phyloP scores from a whole-genome alignment of 225 moss, liverwort and hornwort genomes.

The Sphagnum tenellum region DNA sequence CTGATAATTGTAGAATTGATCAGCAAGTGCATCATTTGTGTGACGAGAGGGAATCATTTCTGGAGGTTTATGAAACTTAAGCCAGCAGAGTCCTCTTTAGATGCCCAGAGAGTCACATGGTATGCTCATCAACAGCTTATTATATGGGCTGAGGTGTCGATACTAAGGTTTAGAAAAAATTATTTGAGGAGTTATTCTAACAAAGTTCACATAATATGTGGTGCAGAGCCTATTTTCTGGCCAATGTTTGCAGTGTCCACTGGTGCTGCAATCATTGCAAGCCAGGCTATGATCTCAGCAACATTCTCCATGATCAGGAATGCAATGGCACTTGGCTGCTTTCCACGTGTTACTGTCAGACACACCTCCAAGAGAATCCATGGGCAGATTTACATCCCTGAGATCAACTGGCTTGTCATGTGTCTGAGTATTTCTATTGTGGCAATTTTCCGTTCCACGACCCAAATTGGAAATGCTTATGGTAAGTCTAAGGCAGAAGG shows the following conservation, averaged over 20 bases:
- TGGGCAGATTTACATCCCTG: constrained; percentile 62
- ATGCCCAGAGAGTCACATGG: too few species aligned
- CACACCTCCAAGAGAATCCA: constrained; percentile 47
- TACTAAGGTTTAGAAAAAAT: too few species aligned
- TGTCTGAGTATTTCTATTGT: constrained; percentile 36
- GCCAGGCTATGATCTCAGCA: constrained; percentile 64
- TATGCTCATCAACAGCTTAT: too few species aligned
- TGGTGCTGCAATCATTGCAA: constrained; percentile 49
- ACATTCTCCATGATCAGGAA: constrained; percentile 56
- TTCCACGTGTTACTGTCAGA: constrained; percentile 41
- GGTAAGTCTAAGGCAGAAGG: constrained; percentile 11
- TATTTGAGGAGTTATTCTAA: too few species aligned
- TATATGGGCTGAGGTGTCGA: too few species aligned
- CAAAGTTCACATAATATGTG: too few species aligned
- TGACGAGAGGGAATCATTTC: too few species aligned
- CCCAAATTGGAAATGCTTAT: constrained; percentile 49
- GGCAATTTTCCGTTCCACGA: constrained; percentile 38
- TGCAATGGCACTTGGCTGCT: constrained; percentile 55
- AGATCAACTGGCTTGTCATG: constrained; percentile 65
- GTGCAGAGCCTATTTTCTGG: constrained; percentile 46
- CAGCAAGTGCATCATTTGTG: too few species aligned
- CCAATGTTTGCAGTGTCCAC: constrained; percentile 52
- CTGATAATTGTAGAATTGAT: too few species aligned
- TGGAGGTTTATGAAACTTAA: too few species aligned
- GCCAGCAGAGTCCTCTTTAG: too few species aligned